phyloP scores from a whole-genome alignment of 1,284 basidiomycete species.

The Wolfiporia cocos region DNA sequence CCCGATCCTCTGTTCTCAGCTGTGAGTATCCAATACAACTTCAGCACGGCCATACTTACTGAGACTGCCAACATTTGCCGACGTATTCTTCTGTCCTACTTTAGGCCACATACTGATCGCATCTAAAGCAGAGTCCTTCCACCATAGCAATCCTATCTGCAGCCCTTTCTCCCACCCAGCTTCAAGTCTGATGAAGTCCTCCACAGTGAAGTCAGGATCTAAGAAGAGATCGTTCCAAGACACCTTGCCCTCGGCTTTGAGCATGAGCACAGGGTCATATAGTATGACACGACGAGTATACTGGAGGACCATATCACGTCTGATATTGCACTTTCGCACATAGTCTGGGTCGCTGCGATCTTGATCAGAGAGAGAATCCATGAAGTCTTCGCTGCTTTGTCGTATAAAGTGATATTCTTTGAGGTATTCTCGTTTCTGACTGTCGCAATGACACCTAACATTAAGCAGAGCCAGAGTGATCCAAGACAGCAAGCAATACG shows the following conservation, averaged over 20 bases:
- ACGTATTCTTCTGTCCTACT: neutral
- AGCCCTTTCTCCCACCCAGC: conserved; percentile 4
- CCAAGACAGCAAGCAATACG: conserved; percentile 1
- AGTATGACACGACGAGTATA: conserved; percentile 22
- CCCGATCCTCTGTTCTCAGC: conserved; percentile 2
- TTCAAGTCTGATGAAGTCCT: conserved; percentile 16
- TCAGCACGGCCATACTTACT: conserved; percentile 1
- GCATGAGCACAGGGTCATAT: conserved; percentile 20
- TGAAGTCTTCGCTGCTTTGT: conserved; percentile 1
- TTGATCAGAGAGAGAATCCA: neutral
- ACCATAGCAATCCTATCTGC: conserved; percentile 18
- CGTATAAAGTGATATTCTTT: neutral
- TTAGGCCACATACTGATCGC: conserved; percentile 18
- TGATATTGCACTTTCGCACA: neutral
- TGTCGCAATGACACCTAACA: neutral
- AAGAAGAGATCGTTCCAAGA: conserved; percentile 26
- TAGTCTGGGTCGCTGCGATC: neutral
- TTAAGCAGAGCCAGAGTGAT: too few species aligned
- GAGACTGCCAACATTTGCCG: conserved; percentile 12
- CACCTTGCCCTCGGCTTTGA: conserved; percentile 23
- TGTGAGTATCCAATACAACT: too few species aligned
- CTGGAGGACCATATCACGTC: conserved; percentile 1
- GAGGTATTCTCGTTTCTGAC: conserved; percentile 5
- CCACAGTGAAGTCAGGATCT: conserved; percentile 20
- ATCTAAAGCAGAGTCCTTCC: conserved; percentile 25